A percentile compares a stretch with the other conserved stretches of the same genome.
Conservation (phyloP, 2,329 filamentous ascomycete species). For the Ophiostoma piceae region DNA sequence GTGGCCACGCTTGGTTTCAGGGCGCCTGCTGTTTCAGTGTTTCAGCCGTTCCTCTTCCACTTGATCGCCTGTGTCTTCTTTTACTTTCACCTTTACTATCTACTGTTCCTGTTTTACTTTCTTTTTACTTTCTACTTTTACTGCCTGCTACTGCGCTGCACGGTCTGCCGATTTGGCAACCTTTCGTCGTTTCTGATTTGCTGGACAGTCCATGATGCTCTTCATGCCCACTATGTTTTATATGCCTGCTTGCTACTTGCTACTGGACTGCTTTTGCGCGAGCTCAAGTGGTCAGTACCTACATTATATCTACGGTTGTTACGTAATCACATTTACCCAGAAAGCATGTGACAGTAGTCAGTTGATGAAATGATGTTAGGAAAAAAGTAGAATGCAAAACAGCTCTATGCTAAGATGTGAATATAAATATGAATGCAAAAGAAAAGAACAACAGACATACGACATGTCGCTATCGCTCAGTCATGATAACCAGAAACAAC, state of each 20-base stretch:
- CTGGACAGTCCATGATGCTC: neutral
- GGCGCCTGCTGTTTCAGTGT: neutral
- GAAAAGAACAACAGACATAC: neutral
- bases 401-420: constrained; percentile 3
- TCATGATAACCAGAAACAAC: constrained; percentile 1
- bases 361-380: neutral
- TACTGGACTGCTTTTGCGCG: neutral
- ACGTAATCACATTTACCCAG: neutral
- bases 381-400: neutral
- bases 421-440: neutral
- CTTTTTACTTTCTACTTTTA: neutral
- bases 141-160: neutral
- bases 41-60: constrained; percentile 8
- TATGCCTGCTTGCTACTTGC: neutral
- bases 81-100: neutral
- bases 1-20: neutral
- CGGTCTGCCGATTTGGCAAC: constrained; percentile 14
- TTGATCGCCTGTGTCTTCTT: constrained; percentile 2
- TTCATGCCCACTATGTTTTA: neutral
- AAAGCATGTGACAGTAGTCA: neutral
- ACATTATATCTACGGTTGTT: neutral
- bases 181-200: constrained; percentile 13
- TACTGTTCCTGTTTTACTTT: neutral
- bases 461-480: constrained; percentile 4
- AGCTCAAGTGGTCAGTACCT: neutral